phyloP scores from a whole-genome alignment of 164 flowering plant species.

The Nymphaea thermarum region DNA sequence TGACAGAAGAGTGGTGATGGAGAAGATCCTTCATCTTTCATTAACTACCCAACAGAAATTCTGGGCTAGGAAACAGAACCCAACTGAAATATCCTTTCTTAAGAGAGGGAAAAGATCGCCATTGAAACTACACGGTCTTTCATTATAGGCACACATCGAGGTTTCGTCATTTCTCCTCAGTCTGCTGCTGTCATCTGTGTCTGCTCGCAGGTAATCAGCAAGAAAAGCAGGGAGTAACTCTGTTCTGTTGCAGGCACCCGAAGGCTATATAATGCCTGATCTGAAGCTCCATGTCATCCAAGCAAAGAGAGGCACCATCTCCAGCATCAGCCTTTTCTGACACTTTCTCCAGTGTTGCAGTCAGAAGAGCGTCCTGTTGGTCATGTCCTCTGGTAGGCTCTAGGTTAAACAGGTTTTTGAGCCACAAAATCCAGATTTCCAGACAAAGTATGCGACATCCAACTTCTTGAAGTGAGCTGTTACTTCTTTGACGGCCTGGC shows the following conservation, averaged over 20 bases:
- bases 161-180: neutral
- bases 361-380: neutral
- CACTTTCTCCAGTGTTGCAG: neutral
- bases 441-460: neutral
- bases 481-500: too few species aligned
- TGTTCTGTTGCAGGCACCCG: neutral
- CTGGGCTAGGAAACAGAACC: neutral
- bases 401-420: neutral
- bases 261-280: too few species aligned
- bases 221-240: neutral
- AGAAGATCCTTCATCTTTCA: neutral
- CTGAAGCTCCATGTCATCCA: too few species aligned
- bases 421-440: neutral
- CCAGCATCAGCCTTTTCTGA: neutral
- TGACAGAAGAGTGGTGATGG: neutral
- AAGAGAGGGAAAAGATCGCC: neutral
- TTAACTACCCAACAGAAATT: neutral
- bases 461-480: neutral
- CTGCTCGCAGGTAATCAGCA: neutral
- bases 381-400: neutral
- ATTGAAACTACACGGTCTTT: too few species aligned
- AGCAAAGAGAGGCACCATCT: neutral
- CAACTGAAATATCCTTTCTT: neutral
- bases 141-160: neutral
- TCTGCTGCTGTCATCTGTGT: neutral